Base-by-base conservation (phyloP, 768 basidiomycete species). In the Cystobasidium tubakii region DNA sequence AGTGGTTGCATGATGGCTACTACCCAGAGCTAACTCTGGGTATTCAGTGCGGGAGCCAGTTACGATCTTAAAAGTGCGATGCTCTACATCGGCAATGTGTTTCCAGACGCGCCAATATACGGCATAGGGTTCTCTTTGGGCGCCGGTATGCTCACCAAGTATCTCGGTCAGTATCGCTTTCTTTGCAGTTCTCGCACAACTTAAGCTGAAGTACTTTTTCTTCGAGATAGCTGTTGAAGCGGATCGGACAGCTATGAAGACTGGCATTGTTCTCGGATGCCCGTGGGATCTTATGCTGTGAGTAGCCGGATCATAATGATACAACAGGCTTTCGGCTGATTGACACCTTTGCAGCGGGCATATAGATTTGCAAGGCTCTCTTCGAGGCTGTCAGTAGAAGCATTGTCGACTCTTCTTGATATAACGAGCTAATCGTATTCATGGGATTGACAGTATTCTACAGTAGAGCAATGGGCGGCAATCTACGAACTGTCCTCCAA, bases 61-160 rank as follows among this genome's bases (percentile, higher is more conserved):
- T 88, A 93, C 76, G 95, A 99, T 82, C 84, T 93, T 42, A 88
- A 92, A 31, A 86, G 87, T 74, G 90, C 91, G 0, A 80, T 96
- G 62, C 84, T 89, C 77, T 89, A 90, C 82, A 86, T 97, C 67
- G 84, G 87, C 1, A 81, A 86, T 62, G 80, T 81, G 74, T 94
- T 88, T 77, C 94, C 95, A 1, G 82, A 84, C 12, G 91, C 95
- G 0, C 90, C 89, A 1, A 83, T 97, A 43, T 82, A 95, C 21
- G 95, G 90, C 17, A 82, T 96, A 12, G 92, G 94, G 7, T 98
- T 95, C 83, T 96, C 92, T 2, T 86, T 99, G 43, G 96, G 95
- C 53, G 90, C 93, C 53, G 92, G 91, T 80, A 89, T 97, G 42
- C 82, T 98, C 77, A 89, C 92, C 39, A 86, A 91, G 75, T 96